Percentiles rank a stretch among this genome's conserved stretches.
These are phyloP conservation scores for Pythium vanterpoolii DNA, from an alignment of 352 stramenopile species.

Conservation along the genomic window DNA sequence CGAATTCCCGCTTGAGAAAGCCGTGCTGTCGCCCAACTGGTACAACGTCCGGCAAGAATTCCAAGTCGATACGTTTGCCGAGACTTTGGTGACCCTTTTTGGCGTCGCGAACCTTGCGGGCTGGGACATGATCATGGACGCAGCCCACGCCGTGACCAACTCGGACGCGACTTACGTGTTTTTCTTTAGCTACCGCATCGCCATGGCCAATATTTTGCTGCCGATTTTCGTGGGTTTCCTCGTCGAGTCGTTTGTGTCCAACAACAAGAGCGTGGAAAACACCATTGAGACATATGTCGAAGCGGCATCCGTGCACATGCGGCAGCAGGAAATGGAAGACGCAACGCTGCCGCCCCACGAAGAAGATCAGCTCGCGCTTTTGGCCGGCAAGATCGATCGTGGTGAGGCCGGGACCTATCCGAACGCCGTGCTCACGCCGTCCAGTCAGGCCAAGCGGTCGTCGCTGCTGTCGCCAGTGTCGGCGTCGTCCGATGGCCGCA, in stretches of 20 bases:
- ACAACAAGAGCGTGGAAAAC: conserved; percentile 66
- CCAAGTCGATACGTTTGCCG: conserved; percentile 73
- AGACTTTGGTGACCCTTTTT: conserved; percentile 77
- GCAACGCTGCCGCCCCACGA: conserved; percentile 19
- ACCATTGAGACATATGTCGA: conserved; percentile 65
- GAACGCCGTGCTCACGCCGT: conserved; percentile 12
- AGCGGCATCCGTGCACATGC: conserved; percentile 23
- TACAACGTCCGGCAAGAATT: conserved; percentile 72
- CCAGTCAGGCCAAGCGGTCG: neutral
- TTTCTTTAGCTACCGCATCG: conserved; percentile 83
- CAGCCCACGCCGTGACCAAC: conserved; percentile 58
- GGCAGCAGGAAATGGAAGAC: conserved; percentile 24
- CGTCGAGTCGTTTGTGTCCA: conserved; percentile 81
- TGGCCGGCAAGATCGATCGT: conserved; percentile 40
- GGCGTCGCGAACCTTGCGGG: conserved; percentile 68
- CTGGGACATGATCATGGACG: conserved; percentile 83
- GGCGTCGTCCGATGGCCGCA: conserved; percentile 30
- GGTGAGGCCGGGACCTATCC: neutral
- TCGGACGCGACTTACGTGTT: conserved; percentile 67
- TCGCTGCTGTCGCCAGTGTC: conserved; percentile 27
- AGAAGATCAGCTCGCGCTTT: conserved; percentile 52
- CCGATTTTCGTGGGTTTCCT: conserved; percentile 87
- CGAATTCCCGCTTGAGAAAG: conserved; percentile 47
- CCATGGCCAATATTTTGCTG: conserved; percentile 78
- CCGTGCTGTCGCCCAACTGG: conserved; percentile 52